Base-by-base conservation (phyloP, 257 asterid genomes). In the Oldenlandia corymbosa region DNA sequence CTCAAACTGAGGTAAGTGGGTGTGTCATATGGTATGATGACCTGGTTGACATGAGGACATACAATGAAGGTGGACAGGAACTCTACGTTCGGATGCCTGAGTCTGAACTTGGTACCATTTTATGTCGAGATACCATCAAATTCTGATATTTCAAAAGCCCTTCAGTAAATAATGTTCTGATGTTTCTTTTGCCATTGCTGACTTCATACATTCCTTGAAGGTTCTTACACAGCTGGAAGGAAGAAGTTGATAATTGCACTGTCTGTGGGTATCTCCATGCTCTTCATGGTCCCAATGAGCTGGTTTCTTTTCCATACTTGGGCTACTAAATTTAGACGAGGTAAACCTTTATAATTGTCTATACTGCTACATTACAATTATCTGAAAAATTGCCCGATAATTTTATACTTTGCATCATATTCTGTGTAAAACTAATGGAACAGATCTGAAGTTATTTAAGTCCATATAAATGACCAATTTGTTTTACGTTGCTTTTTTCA, bases 21-120 rank as follows among this genome's bases (percentile, higher is more conserved):
- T 81, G 83, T 20, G 57, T 78, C 11, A 31, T 48, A 7, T 81
- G 87, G 87, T 76, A 51, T 4, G 78, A 77, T 24, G 78, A 73
- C 1, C 63, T 81, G 66, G 18, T 71, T 4, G 86, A 81, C 62
- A 59, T 74, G 23, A 73, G 77, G 30, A 10, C 47, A 1, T 71
- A 67, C 45, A 55, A 49, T 31, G 58, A 62, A 1, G 86, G 76
- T 26, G 83, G 86, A 20, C 79, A 67, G 56, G 81, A 75, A 2
- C 65, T 81, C 60, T 76, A 65, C 59, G 59, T 81, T 27, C 62
- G 73, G 37, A 74, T 75, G 79, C 78, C 77, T 26, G 58, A 60
- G 7, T 73, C 79, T 48, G 74, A 74, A 75, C 66, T 78, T 32
- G 84, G 82, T 78, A 51, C 3, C 9, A 2, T 24, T 58, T 27